A percentile compares a stretch with the other conserved stretches of the same genome.
phyloP scores from a whole-genome alignment of 2,329 filamentous ascomycete species.

The Talaromyces sp. region DNA sequence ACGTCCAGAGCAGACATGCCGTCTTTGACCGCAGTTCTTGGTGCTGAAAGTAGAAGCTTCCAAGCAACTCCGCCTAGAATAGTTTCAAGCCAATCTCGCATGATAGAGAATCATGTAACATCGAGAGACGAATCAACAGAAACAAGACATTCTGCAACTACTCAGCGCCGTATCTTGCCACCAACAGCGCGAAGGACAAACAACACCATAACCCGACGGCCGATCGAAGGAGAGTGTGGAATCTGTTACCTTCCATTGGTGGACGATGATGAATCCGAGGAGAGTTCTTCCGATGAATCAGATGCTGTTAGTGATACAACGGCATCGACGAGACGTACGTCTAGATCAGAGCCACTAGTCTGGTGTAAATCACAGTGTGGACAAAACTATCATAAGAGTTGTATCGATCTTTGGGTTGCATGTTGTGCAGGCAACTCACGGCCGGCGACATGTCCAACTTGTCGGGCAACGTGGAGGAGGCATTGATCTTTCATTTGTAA shows the following conservation, averaged over 20 bases:
- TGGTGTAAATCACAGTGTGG: slow-evolving; percentile 8
- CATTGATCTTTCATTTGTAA: not conserved
- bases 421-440: not conserved
- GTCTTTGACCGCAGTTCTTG: not conserved
- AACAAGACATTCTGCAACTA: not conserved
- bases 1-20: not conserved
- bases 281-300: not conserved
- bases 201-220: not conserved
- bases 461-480: slow-evolving; percentile 2
- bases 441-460: slow-evolving; percentile 5
- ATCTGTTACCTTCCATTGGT: slow-evolving; percentile 2
- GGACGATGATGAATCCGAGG: not conserved
- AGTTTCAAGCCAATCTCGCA: not conserved
- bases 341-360: not conserved
- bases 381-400: slow-evolving; percentile 6
- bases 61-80: not conserved
- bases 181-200: not conserved
- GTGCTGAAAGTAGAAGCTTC: not conserved
- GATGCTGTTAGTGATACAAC: not conserved
- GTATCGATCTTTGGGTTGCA: slow-evolving; percentile 1
- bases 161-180: not conserved
- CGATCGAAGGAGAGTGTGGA: slow-evolving; percentile 5
- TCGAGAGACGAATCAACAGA: not conserved
- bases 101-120: not conserved
- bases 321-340: not conserved